Evolutionary conservation across 441 rosid species (phyloP).

Genomic region (Flueggea neowawraea): DNA sequence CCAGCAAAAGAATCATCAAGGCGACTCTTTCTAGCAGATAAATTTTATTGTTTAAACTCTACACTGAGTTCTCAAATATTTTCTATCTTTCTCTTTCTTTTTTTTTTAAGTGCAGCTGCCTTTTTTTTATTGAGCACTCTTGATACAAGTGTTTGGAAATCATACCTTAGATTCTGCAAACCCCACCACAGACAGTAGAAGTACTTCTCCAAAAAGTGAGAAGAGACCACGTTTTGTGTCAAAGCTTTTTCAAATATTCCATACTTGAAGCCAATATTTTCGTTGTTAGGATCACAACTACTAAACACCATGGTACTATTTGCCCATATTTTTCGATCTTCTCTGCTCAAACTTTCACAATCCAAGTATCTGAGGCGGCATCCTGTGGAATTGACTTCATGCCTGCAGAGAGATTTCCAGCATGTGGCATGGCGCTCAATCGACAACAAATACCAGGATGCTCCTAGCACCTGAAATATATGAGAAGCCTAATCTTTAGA

Average conservation of each 20-base stretch:
- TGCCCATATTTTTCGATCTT: slow-evolving; percentile 44
- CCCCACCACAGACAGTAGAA: slow-evolving; percentile 94
- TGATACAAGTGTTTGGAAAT: not conserved
- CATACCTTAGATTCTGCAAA: slow-evolving; percentile 79
- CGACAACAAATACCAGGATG: slow-evolving; percentile 81
- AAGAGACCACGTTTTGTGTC: slow-evolving; percentile 48
- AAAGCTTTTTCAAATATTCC: slow-evolving; percentile 70
- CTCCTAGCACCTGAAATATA: slow-evolving; percentile 72
- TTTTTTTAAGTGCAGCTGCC: no score
- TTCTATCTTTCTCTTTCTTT: no score
- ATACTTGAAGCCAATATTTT: slow-evolving; percentile 31
- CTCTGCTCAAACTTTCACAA: slow-evolving; percentile 35
- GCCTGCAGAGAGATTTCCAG: slow-evolving; percentile 67
- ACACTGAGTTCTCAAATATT: no score
- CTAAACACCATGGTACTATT: slow-evolving; percentile 48
- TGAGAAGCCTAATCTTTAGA: slow-evolving; percentile 11
- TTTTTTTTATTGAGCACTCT: no score
- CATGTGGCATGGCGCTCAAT: slow-evolving; percentile 75
- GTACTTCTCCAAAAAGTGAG: slow-evolving; percentile 59
- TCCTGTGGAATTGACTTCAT: slow-evolving; percentile 35
- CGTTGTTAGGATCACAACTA: slow-evolving; percentile 47
- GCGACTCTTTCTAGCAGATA: no score
- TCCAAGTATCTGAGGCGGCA: slow-evolving; percentile 57
- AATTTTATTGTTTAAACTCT: no score
- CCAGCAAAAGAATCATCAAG: no score